A percentile compares a stretch with the other conserved stretches of the same genome.
Conservation (phyloP, 306 rosid species). For the Gillenia trifoliata region DNA sequence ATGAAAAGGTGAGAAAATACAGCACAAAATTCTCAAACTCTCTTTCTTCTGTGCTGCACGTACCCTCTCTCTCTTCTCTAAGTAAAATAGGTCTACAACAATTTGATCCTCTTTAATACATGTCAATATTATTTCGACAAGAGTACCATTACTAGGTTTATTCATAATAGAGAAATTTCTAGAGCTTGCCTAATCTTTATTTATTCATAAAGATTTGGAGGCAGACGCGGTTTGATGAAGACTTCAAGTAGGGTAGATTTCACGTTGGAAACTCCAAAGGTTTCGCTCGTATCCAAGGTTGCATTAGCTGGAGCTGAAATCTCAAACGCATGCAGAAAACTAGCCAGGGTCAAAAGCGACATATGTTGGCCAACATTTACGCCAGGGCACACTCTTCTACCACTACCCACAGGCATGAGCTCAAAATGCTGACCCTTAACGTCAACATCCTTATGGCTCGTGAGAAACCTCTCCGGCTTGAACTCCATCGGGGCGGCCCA, state of each 20-base stretch:
- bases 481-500: conserved; percentile 47
- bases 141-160: no score
- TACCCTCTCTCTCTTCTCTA: no score
- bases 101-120: no score
- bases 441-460: conserved; percentile 35
- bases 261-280: conserved; percentile 28
- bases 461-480: conserved; percentile 55
- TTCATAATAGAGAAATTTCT: no score
- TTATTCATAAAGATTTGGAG: conserved; percentile 17
- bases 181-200: no score
- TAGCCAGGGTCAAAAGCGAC: conserved; percentile 31
- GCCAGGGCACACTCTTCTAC: conserved; percentile 62
- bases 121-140: no score
- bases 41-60: no score
- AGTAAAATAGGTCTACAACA: no score
- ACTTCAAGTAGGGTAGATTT: conserved; percentile 48
- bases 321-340: conserved; percentile 47
- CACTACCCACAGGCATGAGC: conserved; percentile 50
- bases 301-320: conserved; percentile 17
- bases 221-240: conserved; percentile 40
- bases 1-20: no score
- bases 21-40: no score
- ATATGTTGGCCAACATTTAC: conserved; percentile 29
- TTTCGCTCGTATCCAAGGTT: conserved; percentile 42
- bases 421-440: conserved; percentile 42